These are phyloP conservation scores for Penicillium bialowiezense DNA, from an alignment of 495 filamentous ascomycete genomes.

Conservation along the genomic window DNA sequence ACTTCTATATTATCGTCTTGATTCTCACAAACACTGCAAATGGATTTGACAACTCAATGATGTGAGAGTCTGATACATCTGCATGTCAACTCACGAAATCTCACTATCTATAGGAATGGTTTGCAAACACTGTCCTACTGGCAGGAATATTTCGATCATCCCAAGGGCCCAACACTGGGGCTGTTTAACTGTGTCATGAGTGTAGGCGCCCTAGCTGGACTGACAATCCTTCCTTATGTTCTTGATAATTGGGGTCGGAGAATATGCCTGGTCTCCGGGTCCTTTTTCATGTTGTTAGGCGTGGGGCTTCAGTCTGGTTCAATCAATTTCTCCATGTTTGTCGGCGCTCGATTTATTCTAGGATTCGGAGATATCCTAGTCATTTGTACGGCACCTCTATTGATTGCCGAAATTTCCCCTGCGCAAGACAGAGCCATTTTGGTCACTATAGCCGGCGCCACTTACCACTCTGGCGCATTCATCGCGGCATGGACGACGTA, in stretches of 20 bases:
- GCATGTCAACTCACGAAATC: too few species aligned
- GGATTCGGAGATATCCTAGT: slow-evolving; percentile 20
- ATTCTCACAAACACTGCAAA: slow-evolving; percentile 24
- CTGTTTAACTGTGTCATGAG: slow-evolving; percentile 24
- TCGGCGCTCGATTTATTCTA: slow-evolving; percentile 17
- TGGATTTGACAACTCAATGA: slow-evolving; percentile 37
- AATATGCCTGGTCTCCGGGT: slow-evolving; percentile 14
- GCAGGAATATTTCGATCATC: slow-evolving; percentile 41
- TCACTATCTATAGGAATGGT: slow-evolving; percentile 37
- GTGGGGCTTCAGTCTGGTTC: slow-evolving; percentile 13
- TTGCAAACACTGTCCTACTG: slow-evolving; percentile 47
- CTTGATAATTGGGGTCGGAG: slow-evolving; percentile 18
- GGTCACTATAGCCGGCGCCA: slow-evolving; percentile 13
- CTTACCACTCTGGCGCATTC: slow-evolving; percentile 16
- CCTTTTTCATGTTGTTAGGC: slow-evolving; percentile 22
- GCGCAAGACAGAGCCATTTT: slow-evolving; percentile 15
- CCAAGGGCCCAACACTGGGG: slow-evolving; percentile 25
- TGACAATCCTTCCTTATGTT: slow-evolving; percentile 18
- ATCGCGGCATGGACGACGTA: slow-evolving; percentile 21
- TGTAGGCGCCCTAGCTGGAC: slow-evolving; percentile 18
- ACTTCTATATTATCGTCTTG: slow-evolving; percentile 20
- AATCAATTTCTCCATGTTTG: slow-evolving; percentile 19
- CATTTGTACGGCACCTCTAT: slow-evolving; percentile 15
- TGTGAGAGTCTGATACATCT: too few species aligned
- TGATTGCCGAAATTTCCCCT: slow-evolving; percentile 19